Conservation (phyloP, 306 rosid species). For the Abrus precatorius region DNA sequence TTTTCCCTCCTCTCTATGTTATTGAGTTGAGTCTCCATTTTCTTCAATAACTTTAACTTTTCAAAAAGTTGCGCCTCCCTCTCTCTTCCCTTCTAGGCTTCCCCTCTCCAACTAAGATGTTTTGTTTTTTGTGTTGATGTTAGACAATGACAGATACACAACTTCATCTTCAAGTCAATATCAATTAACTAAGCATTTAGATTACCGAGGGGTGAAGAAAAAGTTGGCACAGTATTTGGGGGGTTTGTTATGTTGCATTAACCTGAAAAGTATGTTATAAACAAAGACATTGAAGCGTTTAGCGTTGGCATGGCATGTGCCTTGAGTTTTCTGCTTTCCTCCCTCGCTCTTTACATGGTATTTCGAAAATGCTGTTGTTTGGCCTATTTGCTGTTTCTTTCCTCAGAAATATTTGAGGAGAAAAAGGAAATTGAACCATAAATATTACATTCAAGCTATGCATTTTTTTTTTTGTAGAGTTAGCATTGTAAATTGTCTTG, state of each 20-base stretch:
- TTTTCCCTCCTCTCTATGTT: constrained; percentile 58
- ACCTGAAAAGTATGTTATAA: constrained; percentile 42
- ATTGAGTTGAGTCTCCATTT: constrained; percentile 53
- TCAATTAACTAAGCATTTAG: constrained; percentile 29
- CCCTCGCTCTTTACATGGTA: neutral
- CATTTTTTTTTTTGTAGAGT: neutral
- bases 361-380: constrained; percentile 28
- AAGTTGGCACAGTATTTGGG: constrained; percentile 44
- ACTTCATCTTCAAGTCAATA: constrained; percentile 43
- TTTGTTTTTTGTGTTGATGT: constrained; percentile 45
- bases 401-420: neutral
- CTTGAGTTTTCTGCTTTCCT: constrained; percentile 1
- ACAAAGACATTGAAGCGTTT: constrained; percentile 27
- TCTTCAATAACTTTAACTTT: constrained; percentile 67
- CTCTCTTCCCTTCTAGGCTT: neutral
- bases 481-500: neutral
- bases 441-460: neutral
- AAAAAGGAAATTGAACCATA: constrained; percentile 16
- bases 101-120: neutral
- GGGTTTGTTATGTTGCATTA: constrained; percentile 33
- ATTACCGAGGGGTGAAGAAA: constrained; percentile 48
- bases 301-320: constrained; percentile 44
- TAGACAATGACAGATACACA: constrained; percentile 54
- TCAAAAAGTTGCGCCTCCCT: constrained; percentile 56
- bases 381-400: constrained; percentile 21